Conservation (phyloP, 768 basidiomycete genomes). For the Pleurotus salmoneostramineus region DNA sequence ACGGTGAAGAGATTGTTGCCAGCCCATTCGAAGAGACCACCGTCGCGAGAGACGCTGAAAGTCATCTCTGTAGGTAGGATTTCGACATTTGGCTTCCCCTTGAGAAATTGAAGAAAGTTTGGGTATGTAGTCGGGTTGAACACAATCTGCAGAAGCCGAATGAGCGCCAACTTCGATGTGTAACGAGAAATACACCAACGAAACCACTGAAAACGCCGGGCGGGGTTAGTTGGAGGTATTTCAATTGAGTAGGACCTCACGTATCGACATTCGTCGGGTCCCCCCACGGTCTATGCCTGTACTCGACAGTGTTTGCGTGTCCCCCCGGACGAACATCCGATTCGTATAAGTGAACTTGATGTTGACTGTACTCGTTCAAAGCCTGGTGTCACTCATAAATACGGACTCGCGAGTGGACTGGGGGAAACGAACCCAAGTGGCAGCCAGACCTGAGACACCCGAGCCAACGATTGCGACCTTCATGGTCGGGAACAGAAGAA, state of each 20-base stretch:
- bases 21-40: slow-evolving; percentile 73
- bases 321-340: slow-evolving; percentile 65
- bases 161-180: slow-evolving; percentile 13
- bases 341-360: slow-evolving; percentile 75
- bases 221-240: too few species aligned
- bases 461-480: slow-evolving; percentile 74
- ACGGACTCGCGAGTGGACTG: too few species aligned
- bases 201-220: slow-evolving; percentile 41
- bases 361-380: slow-evolving; percentile 69
- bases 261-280: slow-evolving; percentile 60
- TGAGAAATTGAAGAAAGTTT: slow-evolving; percentile 71
- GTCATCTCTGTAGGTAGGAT: slow-evolving; percentile 70
- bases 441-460: slow-evolving; percentile 75
- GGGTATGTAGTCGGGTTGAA: slow-evolving; percentile 77
- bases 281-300: slow-evolving; percentile 31
- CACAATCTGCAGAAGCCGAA: slow-evolving; percentile 48
- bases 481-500: slow-evolving; percentile 23
- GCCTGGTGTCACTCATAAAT: slow-evolving; percentile 29
- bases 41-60: slow-evolving; percentile 71
- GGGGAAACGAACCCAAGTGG: slow-evolving; percentile 53
- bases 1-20: slow-evolving; percentile 57
- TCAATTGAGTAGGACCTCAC: slow-evolving; percentile 30
- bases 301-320: slow-evolving; percentile 72
- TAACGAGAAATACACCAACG: slow-evolving; percentile 21
- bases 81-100: slow-evolving; percentile 38